phyloP scores from a whole-genome alignment of 768 basidiomycete species.

The Pisolithus sp. region DNA sequence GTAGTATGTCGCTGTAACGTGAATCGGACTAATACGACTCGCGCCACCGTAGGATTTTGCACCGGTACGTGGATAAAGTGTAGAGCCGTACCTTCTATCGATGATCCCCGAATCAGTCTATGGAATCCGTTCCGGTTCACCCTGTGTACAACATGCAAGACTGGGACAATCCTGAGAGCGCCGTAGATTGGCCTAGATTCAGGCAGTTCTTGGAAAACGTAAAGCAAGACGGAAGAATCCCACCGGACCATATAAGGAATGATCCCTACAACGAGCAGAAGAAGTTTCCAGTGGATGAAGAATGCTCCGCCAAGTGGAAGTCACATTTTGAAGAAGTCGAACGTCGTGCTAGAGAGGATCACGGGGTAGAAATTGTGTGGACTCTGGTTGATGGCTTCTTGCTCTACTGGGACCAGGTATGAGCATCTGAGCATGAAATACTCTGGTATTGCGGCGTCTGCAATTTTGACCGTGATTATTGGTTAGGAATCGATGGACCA shows the following conservation, averaged over 20 bases:
- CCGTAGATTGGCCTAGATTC: conserved; percentile 80
- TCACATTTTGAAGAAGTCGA: conserved; percentile 45
- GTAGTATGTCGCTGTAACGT: conserved; percentile 32
- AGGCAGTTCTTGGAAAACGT: conserved; percentile 55
- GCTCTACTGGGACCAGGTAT: conserved; percentile 81
- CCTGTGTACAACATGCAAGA: conserved; percentile 77
- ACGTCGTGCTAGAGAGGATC: conserved; percentile 32
- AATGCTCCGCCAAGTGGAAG: conserved; percentile 42
- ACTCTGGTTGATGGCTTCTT: conserved; percentile 91
- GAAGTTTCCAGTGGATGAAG: conserved; percentile 50
- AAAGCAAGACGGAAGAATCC: conserved; percentile 61
- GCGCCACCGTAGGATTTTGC: conserved; percentile 70
- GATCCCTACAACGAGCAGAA: conserved; percentile 89
- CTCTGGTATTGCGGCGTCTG: not conserved
- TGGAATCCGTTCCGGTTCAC: conserved; percentile 38
- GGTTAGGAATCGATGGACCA: conserved; percentile 60
- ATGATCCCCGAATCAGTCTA: conserved; percentile 14
- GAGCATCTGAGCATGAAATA: not conserved
- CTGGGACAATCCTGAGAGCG: conserved; percentile 87
- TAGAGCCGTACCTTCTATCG: not conserved
- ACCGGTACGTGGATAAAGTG: conserved; percentile 43
- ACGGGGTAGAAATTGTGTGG: conserved; percentile 57
- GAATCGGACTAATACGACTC: conserved; percentile 3
- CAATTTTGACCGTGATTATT: not conserved
- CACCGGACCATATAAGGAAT: conserved; percentile 69